Base-by-base conservation (phyloP, 805 yeast species). In the Hanseniaspora mollemarum region DNA sequence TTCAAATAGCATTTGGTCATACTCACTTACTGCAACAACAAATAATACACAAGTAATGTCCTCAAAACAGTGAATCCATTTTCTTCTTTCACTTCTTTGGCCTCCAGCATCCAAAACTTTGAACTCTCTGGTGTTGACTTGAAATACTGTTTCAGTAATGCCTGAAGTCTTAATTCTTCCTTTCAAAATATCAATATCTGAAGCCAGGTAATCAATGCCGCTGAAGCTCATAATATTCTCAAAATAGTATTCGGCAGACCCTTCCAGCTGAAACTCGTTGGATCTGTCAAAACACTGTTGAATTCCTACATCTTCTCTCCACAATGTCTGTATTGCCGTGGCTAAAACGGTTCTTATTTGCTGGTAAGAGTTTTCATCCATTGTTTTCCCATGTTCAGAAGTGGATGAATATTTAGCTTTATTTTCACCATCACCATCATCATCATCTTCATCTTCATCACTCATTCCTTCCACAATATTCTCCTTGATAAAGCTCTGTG, bases 111-210 rank as follows among this genome's bases (percentile, higher is more conserved):
- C 98, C 40, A 87, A 68, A 38, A 92, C 85, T 59, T 78, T 80
- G 62, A 88, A 81, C 56, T 72, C 76, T 43, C 78, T 74, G 2
- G 77, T 72, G 9, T 78, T 77, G 54, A 90, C 77, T 51, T 72
- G 71, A 67, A 92, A 88, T 50, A 72, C 75, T 5, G 92, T 83
- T 63, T 90, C 95, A 1, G 94, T 83, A 49, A 92, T 87, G 2
- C 98, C 98, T 0, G 96, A 88, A 13, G 98, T 90, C 67, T 90
- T 88, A 59, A 92, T 85, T 32, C 98, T 73, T 3, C 96, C 97
- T 59, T 77, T 81, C 56, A 92, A 68, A 51, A 92, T 87, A 65
- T 92, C 98, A 51, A 74, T 78, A 64, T 90, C 87, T 7, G 78
- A 67, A 55, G 95, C 88, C 9, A 74, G 59, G 62, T 87, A 88